Conservation (phyloP, 1,284 basidiomycete species). For the Phellinidium pouzarii region DNA sequence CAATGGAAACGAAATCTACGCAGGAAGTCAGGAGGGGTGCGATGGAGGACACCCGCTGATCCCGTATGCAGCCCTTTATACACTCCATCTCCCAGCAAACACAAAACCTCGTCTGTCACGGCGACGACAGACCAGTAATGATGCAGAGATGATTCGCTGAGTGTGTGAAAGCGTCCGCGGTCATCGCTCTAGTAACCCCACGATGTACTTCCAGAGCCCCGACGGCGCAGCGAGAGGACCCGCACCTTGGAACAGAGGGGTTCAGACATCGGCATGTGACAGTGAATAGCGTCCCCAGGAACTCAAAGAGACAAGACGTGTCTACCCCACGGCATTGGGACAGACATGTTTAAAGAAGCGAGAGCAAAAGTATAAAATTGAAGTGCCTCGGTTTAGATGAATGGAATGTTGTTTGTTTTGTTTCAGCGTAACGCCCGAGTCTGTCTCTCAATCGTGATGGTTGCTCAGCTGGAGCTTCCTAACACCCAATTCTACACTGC, state of each 20-base stretch:
- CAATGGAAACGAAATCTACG: not conserved
- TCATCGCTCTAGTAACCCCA: not conserved
- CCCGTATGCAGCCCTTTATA: not conserved
- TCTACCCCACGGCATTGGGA: not conserved
- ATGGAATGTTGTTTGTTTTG: not conserved
- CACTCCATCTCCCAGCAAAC: not conserved
- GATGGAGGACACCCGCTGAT: not conserved
- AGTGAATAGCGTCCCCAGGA: not conserved
- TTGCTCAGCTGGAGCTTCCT: no score
- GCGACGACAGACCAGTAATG: not conserved
- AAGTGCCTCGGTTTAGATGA: no score
- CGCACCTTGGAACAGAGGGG: not conserved
- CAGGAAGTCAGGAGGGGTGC: not conserved
- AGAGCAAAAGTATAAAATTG: not conserved
- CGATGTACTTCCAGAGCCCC: not conserved
- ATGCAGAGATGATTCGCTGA: slow-evolving; percentile 5
- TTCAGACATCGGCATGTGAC: not conserved
- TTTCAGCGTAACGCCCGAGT: not conserved
- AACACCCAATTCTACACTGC: no score
- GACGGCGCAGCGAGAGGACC: not conserved
- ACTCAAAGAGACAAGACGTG: not conserved
- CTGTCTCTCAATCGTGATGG: not conserved
- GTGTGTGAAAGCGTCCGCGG: not conserved
- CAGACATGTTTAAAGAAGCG: not conserved
- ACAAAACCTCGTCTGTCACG: no score